Evolutionary conservation across 768 basidiomycete genomes (phyloP).

Genomic region (Tubosaeta sp.): DNA sequence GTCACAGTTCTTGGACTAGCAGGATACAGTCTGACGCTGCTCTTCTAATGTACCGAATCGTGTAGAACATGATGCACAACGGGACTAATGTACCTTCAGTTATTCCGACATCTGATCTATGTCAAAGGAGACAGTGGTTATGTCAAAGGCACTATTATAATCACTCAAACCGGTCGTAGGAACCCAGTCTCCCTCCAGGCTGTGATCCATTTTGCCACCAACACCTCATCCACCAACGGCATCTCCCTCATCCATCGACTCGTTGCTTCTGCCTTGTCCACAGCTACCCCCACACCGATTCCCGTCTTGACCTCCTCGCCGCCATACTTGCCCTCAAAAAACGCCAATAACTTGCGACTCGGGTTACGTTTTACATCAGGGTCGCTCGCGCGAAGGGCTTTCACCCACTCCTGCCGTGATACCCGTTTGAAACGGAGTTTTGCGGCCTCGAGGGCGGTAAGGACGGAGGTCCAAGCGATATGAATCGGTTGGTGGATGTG

Average conservation of each 20-base stretch:
- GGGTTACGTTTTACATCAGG: conserved; percentile 22
- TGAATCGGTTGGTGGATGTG: conserved; percentile 16
- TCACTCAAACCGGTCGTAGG: conserved; percentile 6
- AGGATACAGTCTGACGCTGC: conserved; percentile 31
- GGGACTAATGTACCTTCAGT: too few relatives aligned
- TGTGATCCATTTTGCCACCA: conserved; percentile 40
- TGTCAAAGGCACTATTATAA: neutral
- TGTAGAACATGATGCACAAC: neutral
- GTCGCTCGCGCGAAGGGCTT: conserved; percentile 21
- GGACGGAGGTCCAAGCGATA: conserved; percentile 36
- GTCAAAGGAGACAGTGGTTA: neutral
- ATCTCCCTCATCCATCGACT: conserved; percentile 18
- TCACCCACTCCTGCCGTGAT: conserved; percentile 21
- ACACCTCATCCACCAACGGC: conserved; percentile 14
- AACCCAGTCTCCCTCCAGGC: conserved; percentile 42
- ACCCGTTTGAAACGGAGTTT: conserved; percentile 30
- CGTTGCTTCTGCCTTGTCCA: conserved; percentile 5
- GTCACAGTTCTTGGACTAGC: conserved; percentile 36
- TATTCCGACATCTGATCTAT: neutral
- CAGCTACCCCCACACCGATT: conserved; percentile 2
- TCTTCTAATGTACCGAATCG: conserved; percentile 7
- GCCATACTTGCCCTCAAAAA: conserved; percentile 26
- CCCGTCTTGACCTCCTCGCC: neutral
- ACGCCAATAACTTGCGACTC: conserved; percentile 20
- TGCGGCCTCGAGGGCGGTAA: conserved; percentile 34